Conservation (phyloP, 2,329 filamentous ascomycete genomes). For the Cercospora berteroae region DNA sequence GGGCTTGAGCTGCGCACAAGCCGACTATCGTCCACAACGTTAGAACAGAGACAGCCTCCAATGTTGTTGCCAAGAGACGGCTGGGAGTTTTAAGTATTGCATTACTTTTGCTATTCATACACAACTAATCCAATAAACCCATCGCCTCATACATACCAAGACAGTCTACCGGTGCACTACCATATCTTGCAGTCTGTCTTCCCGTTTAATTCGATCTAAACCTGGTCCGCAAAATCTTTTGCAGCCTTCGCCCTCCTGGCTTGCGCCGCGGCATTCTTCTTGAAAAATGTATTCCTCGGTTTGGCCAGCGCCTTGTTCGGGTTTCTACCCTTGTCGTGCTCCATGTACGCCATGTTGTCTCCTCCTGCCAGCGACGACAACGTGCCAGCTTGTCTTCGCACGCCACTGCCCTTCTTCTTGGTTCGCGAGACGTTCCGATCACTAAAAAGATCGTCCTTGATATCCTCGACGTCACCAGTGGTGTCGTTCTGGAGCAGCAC, state of each 20-base stretch:
- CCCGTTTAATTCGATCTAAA: background rate
- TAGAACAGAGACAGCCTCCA: background rate
- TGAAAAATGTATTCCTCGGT: constrained; percentile 47
- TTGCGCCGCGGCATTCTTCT: constrained; percentile 41
- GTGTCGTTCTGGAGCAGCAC: constrained; percentile 85
- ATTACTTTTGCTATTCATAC: background rate
- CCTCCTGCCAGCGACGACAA: constrained; percentile 85
- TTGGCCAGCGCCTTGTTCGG: constrained; percentile 49
- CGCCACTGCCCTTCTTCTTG: constrained; percentile 52
- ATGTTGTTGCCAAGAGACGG: background rate
- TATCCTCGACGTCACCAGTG: constrained; percentile 67
- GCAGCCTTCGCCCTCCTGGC: constrained; percentile 34
- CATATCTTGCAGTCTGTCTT: background rate
- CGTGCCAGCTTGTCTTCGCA: constrained; percentile 77
- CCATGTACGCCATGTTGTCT: constrained; percentile 86
- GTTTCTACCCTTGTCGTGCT: constrained; percentile 43
- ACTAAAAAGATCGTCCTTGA: constrained; percentile 66
- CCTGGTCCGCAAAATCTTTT: constrained; percentile 16
- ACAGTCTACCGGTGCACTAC: constrained; percentile 1
- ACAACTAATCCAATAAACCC: background rate
- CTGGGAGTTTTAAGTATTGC: background rate
- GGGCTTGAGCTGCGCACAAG: background rate
- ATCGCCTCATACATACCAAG: background rate
- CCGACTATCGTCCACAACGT: background rate
- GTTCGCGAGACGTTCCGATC: constrained; percentile 48